Base-by-base conservation (phyloP, 2,329 filamentous ascomycete genomes). In the Ophiostoma sp. region DNA sequence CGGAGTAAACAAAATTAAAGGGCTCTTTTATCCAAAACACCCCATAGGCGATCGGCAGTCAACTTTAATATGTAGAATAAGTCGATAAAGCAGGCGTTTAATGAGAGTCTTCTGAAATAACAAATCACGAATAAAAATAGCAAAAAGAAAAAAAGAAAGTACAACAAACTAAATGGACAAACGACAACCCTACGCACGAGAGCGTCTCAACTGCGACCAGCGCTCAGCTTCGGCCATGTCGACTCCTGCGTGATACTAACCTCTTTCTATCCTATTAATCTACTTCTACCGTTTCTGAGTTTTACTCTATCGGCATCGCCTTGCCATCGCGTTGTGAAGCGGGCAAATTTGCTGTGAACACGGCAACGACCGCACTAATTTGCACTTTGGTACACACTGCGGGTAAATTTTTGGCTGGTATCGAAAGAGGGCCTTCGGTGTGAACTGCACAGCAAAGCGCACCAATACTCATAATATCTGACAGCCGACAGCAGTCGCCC, bases 1-100 rank as follows among this genome's bases (percentile, higher is more conserved):
- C n/a, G n/a, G n/a, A n/a, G n/a, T 36, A 64, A 64, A 64, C 60
- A 64, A 64, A 33, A 64, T 36, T n/a, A 64, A 64, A 33, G 31
- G 15, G 60, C 60, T 64, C 23, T 57, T 57, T 27, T n/a, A 31
- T 57, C 23, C 23, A 57, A 57, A 57, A 57, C 52, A 57, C 52
- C 23, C 52, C 52, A 57, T 57, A 27, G 52, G 52, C 52, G 52
- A 57, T 57, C 52, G 52, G 52, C 52, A 57, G n/a, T 57, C 52
- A 57, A 27, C 52, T 57, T 57, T 57, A 57, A 57, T 2, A 57
- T 57, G 52, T 57, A 57, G 52, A 57, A 27, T 27, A 57, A 57
- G 10, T n/a, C 44, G 20, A 48, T 13, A 54, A 27, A 31, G 7
- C 8, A 57, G n/a, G 1, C 11, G 5, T 5, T 10, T 10, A 27